Base-by-base conservation (phyloP, 768 basidiomycete species). In the Tricholoma hemisulphureum region DNA sequence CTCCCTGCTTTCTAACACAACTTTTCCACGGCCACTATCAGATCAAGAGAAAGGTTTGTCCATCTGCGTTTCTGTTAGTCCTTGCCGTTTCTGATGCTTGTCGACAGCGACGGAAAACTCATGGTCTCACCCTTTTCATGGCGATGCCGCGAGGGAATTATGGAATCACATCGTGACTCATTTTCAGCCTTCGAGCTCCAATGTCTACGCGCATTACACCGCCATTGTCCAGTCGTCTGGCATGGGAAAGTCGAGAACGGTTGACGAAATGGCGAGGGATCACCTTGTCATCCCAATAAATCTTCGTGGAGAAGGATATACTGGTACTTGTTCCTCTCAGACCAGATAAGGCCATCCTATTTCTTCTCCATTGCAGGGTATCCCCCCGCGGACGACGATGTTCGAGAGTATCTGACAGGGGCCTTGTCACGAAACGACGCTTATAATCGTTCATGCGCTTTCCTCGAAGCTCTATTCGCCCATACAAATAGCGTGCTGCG, bases 141-240 rank as follows among this genome's bases (percentile, higher is more conserved):
- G 43, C 9, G 3, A 45, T 20, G 43, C 43, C 5, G 10, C 1
- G 43, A 8, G 24, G 7, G 43, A 21, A 10, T 45, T 45, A 26
- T 45, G 43, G 43, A 14, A 2, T 1, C 43, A 45, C 14, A 45
- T 45, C 11, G 1, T 1, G 11, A 45, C 6, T 8, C 43, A 45
- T 26, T 45, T 20, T 45, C 7, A 45, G 1, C 43, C 43, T 14
- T 20, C n/a, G n/a, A 45, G 10, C 14, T 9, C 2, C 6, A 10
- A 26, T 2, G 23, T 45, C 14, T 45, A 45, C 13, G 43, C 43
- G 3, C 43, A 45, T 8, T 45, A 24, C 18, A 11, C 23, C 10
- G 21, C 43, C 10, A 52, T 63, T 14, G 53, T 63, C n/a, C 63
- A 63, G 37, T 63, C 62, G 1, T 62, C 62, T 2, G 60, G 62